Base-by-base conservation (phyloP, 2,329 filamentous ascomycete species). In the Arachnomyces sp. region DNA sequence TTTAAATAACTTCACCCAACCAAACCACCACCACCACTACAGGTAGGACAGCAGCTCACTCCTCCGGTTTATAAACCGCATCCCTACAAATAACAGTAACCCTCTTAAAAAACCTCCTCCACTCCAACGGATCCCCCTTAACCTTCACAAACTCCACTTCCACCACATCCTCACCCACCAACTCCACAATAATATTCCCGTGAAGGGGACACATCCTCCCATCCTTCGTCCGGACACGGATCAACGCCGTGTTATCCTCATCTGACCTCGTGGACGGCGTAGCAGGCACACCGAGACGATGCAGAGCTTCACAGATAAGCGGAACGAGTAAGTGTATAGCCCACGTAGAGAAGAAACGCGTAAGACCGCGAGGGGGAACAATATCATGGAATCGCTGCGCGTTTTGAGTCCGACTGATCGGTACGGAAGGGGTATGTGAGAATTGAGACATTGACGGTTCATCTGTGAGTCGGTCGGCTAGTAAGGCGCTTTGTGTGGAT, bases 81-180 rank as follows among this genome's bases (percentile, higher is more conserved):
- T 94, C 87, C 57, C 85, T 85, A 65, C 89, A 93, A 44, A 90
- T 70, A 47, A 93, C 72, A 20, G 85, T 85, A n/a, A 95, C 77
- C 62, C 87, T 89, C 67, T 98, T 98, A 72, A 98, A 98, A 59
- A 98, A 87, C 28, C 92, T 73, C 45, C 92, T 77, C 92, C 93
- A 98, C 67, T 96, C 90, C 36, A 98, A 66, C 4, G 92, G 92
- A 67, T 98, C 92, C 4, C 92, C 92, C 67, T 94, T 95, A 39
- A 85, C 75, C 67, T 98, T 98, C 49, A 93, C 77, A 58, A 98
- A 96, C 38, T 87, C 76, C 18, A 95, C 84, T 60, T 95, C 89
- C 16, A 89, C 73, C 25, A 90, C 63, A 45, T 84, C 81, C 13
- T 66, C 68, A 0, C 67, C 67, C 2, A 68, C 63, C 36, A 55